Conservation (phyloP, 768 basidiomycete species). For the Cystofilobasidium macerans region DNA sequence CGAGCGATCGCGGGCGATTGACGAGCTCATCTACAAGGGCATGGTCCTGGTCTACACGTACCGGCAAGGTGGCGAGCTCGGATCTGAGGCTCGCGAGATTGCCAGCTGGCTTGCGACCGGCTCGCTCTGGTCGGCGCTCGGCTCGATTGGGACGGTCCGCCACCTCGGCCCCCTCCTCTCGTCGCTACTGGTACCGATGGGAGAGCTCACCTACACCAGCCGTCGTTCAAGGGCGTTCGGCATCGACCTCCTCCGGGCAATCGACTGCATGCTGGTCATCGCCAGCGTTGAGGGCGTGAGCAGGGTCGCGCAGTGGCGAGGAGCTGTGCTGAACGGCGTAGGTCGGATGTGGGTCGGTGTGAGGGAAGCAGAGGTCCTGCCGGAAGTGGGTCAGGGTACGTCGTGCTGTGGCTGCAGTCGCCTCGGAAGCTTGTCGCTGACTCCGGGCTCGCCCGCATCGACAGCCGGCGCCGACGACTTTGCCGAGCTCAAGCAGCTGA, state of each 20-base stretch:
- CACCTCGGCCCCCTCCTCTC: conserved; percentile 14
- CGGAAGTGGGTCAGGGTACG: not conserved
- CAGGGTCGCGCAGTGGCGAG: conserved; percentile 15
- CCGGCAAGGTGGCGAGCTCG: conserved; percentile 17
- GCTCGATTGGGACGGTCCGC: conserved; percentile 3
- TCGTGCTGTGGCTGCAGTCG: not conserved
- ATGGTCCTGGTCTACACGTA: conserved; percentile 18
- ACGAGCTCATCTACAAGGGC: conserved; percentile 20
- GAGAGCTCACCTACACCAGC: conserved; percentile 8
- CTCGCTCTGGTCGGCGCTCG: conserved; percentile 1
- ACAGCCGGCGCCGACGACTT: not conserved
- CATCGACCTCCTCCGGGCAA: not conserved
- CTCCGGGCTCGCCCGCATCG: not conserved
- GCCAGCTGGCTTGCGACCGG: conserved; percentile 6
- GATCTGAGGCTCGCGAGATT: conserved; percentile 9
- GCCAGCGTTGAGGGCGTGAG: not conserved
- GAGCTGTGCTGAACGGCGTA: conserved; percentile 7
- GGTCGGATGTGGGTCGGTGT: conserved; percentile 21
- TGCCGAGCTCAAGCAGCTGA: not conserved
- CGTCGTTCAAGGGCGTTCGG: conserved; percentile 3
- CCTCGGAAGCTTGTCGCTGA: not conserved
- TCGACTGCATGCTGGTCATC: not conserved
- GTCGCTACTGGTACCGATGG: conserved; percentile 11
- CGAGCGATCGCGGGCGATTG: not conserved
- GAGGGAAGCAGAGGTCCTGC: conserved; percentile 7